Evolutionary conservation across 129 eudicot species (phyloP).

Genomic region (Glebionis coronaria): DNA sequence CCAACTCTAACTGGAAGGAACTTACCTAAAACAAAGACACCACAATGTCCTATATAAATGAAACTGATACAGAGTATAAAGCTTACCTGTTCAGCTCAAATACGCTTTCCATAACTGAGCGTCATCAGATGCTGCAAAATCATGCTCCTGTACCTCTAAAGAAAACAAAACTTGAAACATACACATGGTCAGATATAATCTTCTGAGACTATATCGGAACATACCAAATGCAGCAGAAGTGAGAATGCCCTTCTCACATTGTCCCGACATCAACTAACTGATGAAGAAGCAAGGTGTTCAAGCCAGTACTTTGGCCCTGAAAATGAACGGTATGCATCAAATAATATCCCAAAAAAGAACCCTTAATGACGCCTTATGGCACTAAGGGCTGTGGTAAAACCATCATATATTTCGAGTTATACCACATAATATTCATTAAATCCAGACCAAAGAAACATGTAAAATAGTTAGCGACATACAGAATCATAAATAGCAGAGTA

Average conservation of each 20-base stretch:
- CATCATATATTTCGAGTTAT: background rate
- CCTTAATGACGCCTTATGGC: conserved; percentile 4
- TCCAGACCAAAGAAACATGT: conserved; percentile 3
- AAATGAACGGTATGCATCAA: conserved; percentile 46
- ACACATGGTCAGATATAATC: background rate
- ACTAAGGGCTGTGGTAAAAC: conserved; percentile 15
- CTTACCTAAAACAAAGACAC: too few relatives aligned
- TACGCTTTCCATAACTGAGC: too few relatives aligned
- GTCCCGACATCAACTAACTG: background rate
- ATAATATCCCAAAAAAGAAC: conserved; percentile 25
- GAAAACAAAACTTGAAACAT: too few relatives aligned
- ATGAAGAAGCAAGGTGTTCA: background rate
- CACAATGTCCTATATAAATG: too few relatives aligned
- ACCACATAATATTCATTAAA: background rate
- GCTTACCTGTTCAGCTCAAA: too few relatives aligned
- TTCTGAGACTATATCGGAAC: background rate
- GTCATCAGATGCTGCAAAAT: too few relatives aligned
- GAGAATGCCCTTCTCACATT: background rate
- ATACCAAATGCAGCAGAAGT: background rate
- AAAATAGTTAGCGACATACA: background rate
- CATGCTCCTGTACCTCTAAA: too few relatives aligned
- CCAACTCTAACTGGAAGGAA: too few relatives aligned
- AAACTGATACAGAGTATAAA: too few relatives aligned
- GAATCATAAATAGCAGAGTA: too few relatives aligned
- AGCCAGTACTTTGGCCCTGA: conserved; percentile 38